These are phyloP conservation scores for Fusarium illudens DNA, from an alignment of 2,329 filamentous ascomycete species.

Conservation along the genomic window DNA sequence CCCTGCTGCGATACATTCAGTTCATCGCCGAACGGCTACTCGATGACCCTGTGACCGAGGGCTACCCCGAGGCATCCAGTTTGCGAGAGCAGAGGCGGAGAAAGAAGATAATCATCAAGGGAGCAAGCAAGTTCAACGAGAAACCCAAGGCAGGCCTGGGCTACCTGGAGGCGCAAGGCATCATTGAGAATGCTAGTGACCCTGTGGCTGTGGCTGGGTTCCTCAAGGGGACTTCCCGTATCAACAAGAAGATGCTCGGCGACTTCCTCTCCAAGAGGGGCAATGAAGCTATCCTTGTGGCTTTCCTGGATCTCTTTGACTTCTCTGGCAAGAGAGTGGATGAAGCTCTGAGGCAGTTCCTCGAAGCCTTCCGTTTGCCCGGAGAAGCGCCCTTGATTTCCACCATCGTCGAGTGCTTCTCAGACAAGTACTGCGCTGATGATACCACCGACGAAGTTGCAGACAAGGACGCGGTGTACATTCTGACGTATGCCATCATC, in stretches of 20 bases:
- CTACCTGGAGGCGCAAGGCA: conserved; percentile 83
- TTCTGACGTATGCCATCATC: conserved; percentile 95
- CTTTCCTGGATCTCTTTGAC: conserved; percentile 87
- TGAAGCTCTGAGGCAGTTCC: conserved; percentile 84
- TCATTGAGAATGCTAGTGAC: conserved; percentile 80
- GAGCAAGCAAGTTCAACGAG: conserved; percentile 92
- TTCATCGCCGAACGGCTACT: conserved; percentile 89
- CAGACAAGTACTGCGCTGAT: conserved; percentile 81
- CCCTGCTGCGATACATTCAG: conserved; percentile 88
- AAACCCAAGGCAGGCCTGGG: conserved; percentile 88
- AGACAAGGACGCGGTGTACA: conserved; percentile 86
- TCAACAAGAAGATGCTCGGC: conserved; percentile 90
- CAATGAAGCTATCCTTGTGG: conserved; percentile 84
- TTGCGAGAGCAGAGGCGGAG: conserved; percentile 77
- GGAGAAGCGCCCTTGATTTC: conserved; percentile 94
- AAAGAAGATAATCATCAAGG: conserved; percentile 90
- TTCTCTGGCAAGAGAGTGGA: conserved; percentile 88
- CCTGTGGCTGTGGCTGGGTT: conserved; percentile 85
- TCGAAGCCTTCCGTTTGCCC: conserved; percentile 91
- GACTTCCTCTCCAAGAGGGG: conserved; percentile 93
- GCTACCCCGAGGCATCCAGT: conserved; percentile 69
- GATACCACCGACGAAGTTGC: conserved; percentile 77
- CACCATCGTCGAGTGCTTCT: conserved; percentile 86
- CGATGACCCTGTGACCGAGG: conserved; percentile 69
- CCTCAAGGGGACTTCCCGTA: conserved; percentile 82